Evolutionary conservation across 768 basidiomycete species (phyloP).

Genomic region (Suillus occidentalis): DNA sequence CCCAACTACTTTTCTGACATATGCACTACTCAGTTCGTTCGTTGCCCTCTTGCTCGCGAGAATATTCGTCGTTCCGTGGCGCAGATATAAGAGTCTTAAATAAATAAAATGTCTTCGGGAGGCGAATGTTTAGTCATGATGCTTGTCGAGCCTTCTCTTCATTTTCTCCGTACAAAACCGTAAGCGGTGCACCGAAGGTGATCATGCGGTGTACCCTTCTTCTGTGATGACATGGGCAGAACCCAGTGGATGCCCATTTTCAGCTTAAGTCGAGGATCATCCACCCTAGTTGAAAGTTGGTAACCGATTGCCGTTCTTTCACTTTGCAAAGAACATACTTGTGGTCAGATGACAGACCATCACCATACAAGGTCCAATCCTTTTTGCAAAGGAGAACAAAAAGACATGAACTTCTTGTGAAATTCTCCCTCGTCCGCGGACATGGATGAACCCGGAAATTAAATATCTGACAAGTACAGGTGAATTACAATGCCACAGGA

Average conservation of each 20-base stretch:
- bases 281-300: conserved; percentile 3
- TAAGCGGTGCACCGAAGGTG: background rate
- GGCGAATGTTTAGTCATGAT: background rate
- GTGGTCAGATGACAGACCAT: conserved; percentile 6
- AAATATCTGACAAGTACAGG: conserved; percentile 10
- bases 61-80: background rate
- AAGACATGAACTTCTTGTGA: conserved; percentile 3
- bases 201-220: conserved; percentile 10
- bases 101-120: background rate
- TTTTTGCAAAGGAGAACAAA: conserved; percentile 8
- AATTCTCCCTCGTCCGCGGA: conserved; percentile 5
- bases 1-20: background rate
- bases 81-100: background rate
- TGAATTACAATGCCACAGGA: conserved; percentile 14
- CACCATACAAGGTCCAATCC: conserved; percentile 7
- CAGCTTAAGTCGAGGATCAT: conserved; percentile 5
- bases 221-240: conserved; percentile 1
- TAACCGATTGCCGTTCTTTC: conserved; percentile 9
- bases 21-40: background rate
- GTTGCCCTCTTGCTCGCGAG: background rate
- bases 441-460: background rate
- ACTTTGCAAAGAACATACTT: conserved; percentile 1
- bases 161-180: background rate
- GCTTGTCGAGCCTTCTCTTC: background rate
- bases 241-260: conserved; percentile 1